Base-by-base conservation (phyloP, 345 rosid genomes). In the Populus davidiana region DNA sequence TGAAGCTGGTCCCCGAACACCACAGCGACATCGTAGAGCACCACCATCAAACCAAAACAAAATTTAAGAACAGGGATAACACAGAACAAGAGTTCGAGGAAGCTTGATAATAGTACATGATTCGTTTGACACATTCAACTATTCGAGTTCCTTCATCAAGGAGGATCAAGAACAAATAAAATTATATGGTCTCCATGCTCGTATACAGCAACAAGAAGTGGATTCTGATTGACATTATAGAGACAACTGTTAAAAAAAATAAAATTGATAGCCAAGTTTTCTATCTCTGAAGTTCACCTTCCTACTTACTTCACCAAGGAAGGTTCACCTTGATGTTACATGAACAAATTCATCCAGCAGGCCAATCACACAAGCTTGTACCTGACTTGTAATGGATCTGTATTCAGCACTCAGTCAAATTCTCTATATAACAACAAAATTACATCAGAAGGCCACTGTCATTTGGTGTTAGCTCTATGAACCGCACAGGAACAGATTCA, bases 381-480 rank as follows among this genome's bases (percentile, higher is more conserved):
- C 77, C 87, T 64, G 29, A 67, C 65, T 41, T 35, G 23, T 9
- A 73, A 82, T 25, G 65, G 73, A 75, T 78, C 67, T 71, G 43
- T 68, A 72, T 56, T 18, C 25, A 59, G 71, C 41, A 72, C 79
- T 49, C 41, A 41, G 33, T 66, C 81, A 81, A 74, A 54, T 74
- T 78, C 47, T 71, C 82, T 77, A 76, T 77, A 79, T 82, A 62
- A 75, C 79, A n/a, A 56, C 3, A 56, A 41, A 69, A 33, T 11
- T 68, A 69, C 59, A 86, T 74, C 82, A 80, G 67, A 76, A 81
- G 47, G 70, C 72, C 50, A 10, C 76, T 72, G 72, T 52, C 69
- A 62, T 77, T 69, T 78, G 72, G 52, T 54, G 85, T 86, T 80
- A 82, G 90, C 75, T 75, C 70, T 82, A 75, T 35, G 70, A 78